Evolutionary conservation across 371 early-diverging fungal species (phyloP).

Genomic region (Ordospora pajunii): DNA sequence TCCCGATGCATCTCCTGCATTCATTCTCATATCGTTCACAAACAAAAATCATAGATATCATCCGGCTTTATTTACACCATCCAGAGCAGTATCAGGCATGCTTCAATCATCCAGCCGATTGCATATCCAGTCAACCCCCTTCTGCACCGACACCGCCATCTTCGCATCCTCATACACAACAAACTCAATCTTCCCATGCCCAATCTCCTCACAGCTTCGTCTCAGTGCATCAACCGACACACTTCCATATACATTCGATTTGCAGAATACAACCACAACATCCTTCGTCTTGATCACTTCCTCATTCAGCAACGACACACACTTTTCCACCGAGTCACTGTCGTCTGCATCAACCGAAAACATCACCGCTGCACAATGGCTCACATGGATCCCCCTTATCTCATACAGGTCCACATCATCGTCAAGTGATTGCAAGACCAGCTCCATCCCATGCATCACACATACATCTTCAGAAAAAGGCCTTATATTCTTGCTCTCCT

Average conservation of each 20-base stretch:
- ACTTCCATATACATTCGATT: conserved; percentile 2
- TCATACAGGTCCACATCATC: conserved; percentile 4
- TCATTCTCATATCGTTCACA: too few species aligned
- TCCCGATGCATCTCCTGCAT: too few species aligned
- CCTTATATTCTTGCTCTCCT: not conserved
- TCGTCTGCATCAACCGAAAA: conserved; percentile 27
- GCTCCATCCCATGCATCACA: not conserved
- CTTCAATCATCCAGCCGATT: not conserved
- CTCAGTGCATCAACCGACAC: conserved; percentile 1
- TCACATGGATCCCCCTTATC: conserved; percentile 8
- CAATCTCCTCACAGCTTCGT: not conserved
- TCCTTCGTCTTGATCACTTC: not conserved
- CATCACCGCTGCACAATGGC: conserved; percentile 1
- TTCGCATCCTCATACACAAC: conserved; percentile 10
- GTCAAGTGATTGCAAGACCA: conserved; percentile 17
- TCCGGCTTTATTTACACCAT: not conserved
- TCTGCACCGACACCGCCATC: not conserved
- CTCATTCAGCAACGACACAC: not conserved
- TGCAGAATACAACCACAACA: conserved; percentile 13
- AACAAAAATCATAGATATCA: not conserved
- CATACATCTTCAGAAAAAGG: conserved; percentile 20
- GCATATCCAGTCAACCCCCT: conserved; percentile 19
- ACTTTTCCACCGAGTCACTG: not conserved
- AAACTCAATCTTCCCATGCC: conserved; percentile 24
- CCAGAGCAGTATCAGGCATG: not conserved